Evolutionary conservation across 345 rosid genomes (phyloP).

Genomic region (Populus alba): DNA sequence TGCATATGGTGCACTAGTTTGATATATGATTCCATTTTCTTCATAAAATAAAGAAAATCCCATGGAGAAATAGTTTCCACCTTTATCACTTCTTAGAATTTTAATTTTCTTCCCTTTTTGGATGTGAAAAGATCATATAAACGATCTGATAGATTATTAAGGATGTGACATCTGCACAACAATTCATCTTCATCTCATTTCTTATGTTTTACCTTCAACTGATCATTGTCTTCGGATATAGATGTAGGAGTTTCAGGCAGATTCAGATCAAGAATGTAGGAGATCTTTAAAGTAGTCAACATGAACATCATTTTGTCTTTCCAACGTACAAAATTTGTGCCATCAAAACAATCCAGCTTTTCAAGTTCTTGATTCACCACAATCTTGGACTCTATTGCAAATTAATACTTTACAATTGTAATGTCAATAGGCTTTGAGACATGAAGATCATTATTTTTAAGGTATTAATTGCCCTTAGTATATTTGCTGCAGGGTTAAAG

Average conservation of each 20-base stretch:
- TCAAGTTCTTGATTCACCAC: background rate
- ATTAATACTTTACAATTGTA: too few species aligned
- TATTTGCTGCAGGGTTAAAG: too few species aligned
- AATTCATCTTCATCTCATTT: slow-evolving; percentile 4
- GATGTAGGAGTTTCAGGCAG: background rate
- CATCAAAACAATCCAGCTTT: background rate
- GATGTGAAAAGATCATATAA: background rate
- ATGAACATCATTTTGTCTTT: background rate
- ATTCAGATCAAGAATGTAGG: background rate
- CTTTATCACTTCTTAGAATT: background rate
- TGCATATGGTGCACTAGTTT: too few species aligned
- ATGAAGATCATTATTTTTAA: too few species aligned
- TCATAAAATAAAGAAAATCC: background rate
- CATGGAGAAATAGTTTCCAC: background rate
- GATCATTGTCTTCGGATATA: background rate
- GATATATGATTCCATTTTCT: background rate
- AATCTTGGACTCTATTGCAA: too few species aligned
- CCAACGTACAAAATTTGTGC: background rate
- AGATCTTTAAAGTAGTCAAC: background rate
- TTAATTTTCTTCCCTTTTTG: background rate
- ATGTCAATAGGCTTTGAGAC: too few species aligned
- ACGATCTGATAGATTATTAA: background rate
- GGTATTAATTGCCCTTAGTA: too few species aligned
- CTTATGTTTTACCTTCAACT: background rate
- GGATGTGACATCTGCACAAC: background rate